Conservation (phyloP, 495 filamentous ascomycete species). For the Hypoxylon intermedium region DNA sequence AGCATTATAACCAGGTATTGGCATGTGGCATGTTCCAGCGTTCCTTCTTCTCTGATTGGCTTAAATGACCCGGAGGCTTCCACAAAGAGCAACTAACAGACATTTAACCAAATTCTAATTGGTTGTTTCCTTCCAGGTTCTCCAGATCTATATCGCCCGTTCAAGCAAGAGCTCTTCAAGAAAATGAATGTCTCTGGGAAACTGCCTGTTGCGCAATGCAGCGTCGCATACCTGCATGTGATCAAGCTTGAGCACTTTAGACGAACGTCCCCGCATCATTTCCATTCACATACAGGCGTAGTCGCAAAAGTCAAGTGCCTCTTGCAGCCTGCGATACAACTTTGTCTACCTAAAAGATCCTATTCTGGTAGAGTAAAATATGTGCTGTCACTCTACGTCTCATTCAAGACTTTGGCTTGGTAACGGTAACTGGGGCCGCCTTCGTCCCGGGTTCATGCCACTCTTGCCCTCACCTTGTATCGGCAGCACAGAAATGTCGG, state of each 20-base stretch:
- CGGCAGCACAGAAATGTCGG: not conserved
- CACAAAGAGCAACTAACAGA: not conserved
- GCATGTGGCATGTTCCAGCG: not conserved
- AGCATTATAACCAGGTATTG: not conserved
- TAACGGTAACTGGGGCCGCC: not conserved
- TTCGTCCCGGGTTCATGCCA: constrained; percentile 10
- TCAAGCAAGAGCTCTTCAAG: no score
- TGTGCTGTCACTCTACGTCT: constrained; percentile 17
- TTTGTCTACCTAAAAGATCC: constrained; percentile 26
- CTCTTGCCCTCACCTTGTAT: constrained; percentile 7
- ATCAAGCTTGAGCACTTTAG: constrained; percentile 18
- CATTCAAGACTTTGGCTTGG: not conserved
- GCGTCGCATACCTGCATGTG: constrained; percentile 28
- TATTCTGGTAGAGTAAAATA: constrained; percentile 17
- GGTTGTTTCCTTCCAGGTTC: no score
- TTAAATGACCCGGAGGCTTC: not conserved
- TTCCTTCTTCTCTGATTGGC: not conserved
- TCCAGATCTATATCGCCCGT: no score
- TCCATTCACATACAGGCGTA: constrained; percentile 1
- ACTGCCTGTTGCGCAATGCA: no score
- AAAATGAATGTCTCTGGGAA: no score
- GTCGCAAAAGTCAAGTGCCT: constrained; percentile 32
- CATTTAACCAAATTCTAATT: no score
- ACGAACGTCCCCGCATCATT: constrained; percentile 6
- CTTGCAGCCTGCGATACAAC: constrained; percentile 38